Percentiles rank a stretch among this genome's conserved stretches.
Evolutionary conservation across 345 rosid species (phyloP).

Genomic region (Hypericum perforatum): DNA sequence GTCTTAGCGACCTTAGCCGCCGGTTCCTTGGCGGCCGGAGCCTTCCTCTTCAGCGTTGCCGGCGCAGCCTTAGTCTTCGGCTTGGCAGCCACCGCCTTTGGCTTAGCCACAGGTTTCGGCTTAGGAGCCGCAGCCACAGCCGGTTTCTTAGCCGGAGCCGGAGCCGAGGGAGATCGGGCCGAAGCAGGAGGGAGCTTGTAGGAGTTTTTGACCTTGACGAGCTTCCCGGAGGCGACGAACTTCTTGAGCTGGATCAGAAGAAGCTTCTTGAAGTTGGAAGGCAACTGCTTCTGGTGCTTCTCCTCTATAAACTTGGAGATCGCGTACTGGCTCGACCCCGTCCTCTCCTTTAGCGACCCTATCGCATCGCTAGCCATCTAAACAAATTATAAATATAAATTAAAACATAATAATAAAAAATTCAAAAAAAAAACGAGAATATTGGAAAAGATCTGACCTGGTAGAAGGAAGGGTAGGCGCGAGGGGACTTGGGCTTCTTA

Average conservation of each 20-base stretch:
- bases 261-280: conserved; percentile 55
- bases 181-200: conserved; percentile 24
- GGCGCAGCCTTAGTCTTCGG: not conserved
- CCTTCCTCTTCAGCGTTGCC: conserved; percentile 5
- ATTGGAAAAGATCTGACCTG: conserved; percentile 1
- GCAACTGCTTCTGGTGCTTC: conserved; percentile 54
- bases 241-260: conserved; percentile 52
- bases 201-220: conserved; percentile 65
- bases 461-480: conserved; percentile 14
- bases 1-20: not conserved
- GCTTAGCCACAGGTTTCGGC: conserved; percentile 2
- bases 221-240: conserved; percentile 50
- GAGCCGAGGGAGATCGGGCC: not conserved
- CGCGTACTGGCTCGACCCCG: conserved; percentile 25
- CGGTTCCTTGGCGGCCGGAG: conserved; percentile 6
- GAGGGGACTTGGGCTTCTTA: conserved; percentile 11
- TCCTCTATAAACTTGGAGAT: conserved; percentile 27
- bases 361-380: conserved; percentile 25
- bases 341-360: conserved; percentile 16
- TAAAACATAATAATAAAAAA: not conserved
- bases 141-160: not conserved
- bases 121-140: not conserved
- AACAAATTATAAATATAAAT: not conserved
- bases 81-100: conserved; percentile 4
- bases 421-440: not conserved